Conservation (phyloP, 352 stramenopile genomes). For the Elongisporangium senticosum region DNA sequence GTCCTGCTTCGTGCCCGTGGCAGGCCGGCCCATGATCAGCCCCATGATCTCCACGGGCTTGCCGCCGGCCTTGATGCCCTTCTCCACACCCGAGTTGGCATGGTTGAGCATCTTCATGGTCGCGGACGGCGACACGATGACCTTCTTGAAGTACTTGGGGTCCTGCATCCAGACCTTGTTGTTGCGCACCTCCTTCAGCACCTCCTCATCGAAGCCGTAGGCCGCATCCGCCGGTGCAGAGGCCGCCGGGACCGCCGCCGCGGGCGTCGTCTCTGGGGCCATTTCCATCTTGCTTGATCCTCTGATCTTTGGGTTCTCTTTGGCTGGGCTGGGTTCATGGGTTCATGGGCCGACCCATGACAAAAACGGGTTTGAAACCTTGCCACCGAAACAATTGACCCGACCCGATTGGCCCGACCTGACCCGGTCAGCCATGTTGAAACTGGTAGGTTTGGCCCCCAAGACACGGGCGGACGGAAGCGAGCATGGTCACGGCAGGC, state of each 20-base stretch:
- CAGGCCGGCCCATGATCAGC: slow-evolving; percentile 93
- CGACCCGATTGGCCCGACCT: no score
- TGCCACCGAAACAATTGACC: no score
- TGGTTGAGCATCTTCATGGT: slow-evolving; percentile 98
- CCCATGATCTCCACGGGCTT: slow-evolving; percentile 99
- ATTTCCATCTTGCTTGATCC: background rate
- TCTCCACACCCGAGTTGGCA: slow-evolving; percentile 97
- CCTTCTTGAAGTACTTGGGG: slow-evolving; percentile 95
- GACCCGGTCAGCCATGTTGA: background rate
- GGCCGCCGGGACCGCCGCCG: slow-evolving; percentile 3
- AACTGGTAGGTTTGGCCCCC: background rate
- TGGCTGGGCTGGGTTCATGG: background rate
- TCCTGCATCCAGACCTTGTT: slow-evolving; percentile 90
- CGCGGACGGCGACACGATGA: slow-evolving; percentile 91
- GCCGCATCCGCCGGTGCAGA: slow-evolving; percentile 50
- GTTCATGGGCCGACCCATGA: no score
- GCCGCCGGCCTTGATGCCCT: slow-evolving; percentile 93
- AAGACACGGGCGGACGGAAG: background rate
- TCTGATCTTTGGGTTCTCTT: background rate
- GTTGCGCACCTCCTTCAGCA: slow-evolving; percentile 79
- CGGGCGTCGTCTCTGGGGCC: slow-evolving; percentile 4
- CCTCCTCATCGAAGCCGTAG: slow-evolving; percentile 80
- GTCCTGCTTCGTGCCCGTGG: slow-evolving; percentile 79
- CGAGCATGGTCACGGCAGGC: background rate
- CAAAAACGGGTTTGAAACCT: no score